phyloP scores from a whole-genome alignment of 805 yeast genomes.

The Wickerhamomyces queroliae region DNA sequence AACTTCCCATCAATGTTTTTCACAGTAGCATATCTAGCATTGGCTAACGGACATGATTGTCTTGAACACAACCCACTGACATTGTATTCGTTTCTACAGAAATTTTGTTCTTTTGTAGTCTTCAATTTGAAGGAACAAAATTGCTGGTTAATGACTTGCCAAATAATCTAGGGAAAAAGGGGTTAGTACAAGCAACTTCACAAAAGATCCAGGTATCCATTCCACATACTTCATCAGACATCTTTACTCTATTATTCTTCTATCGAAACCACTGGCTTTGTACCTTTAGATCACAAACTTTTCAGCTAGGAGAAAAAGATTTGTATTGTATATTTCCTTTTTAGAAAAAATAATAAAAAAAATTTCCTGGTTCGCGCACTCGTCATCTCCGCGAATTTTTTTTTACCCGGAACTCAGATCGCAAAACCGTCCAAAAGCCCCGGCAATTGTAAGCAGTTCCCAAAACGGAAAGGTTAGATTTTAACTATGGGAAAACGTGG shows the following conservation, averaged over 20 bases:
- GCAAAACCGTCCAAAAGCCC: no score
- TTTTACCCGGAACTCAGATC: no score
- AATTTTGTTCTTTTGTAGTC: conserved; percentile 83
- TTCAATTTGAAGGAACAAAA: conserved; percentile 93
- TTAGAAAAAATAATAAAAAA: no score
- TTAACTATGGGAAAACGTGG: no score
- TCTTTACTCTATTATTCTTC: not conserved
- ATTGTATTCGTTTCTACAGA: conserved; percentile 94
- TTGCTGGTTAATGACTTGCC: conserved; percentile 95
- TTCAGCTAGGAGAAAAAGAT: no score
- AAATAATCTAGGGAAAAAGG: conserved; percentile 59
- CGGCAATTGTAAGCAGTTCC: no score
- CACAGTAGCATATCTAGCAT: conserved; percentile 85
- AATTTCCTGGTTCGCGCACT: no score
- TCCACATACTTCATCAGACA: conserved; percentile 2
- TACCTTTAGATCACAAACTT: not conserved
- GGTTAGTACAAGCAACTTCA: not conserved
- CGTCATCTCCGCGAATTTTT: no score
- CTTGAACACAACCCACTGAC: conserved; percentile 92
- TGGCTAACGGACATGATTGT: conserved; percentile 94
- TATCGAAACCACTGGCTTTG: not conserved
- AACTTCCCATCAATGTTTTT: conserved; percentile 74
- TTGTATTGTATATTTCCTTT: no score
- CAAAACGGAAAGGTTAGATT: no score
- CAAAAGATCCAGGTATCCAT: not conserved